These are phyloP conservation scores for Rhododendron simsii DNA, from an alignment of 148 eudicot genomes.

Conservation along the genomic window DNA sequence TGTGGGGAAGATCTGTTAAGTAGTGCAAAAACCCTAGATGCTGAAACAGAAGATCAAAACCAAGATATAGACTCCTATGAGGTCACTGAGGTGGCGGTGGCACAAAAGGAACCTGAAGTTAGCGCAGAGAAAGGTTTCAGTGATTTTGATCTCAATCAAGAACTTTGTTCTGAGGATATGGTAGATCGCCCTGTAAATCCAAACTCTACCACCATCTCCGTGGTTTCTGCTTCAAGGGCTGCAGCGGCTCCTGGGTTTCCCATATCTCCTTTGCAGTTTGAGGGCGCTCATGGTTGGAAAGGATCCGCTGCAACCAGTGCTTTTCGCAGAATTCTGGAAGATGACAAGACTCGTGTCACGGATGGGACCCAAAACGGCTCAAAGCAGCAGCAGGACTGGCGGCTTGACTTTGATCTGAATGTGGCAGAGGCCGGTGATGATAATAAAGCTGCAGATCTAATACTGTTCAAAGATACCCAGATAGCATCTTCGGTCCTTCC, in stretches of 20 bases:
- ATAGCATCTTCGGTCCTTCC: constrained; percentile 24
- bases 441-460: constrained; percentile 24
- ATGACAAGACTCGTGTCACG: constrained; percentile 35
- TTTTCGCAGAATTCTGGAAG: constrained; percentile 52
- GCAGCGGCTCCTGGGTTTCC: constrained; percentile 55
- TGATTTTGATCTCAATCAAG: constrained; percentile 73
- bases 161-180: constrained; percentile 49
- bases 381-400: constrained; percentile 39
- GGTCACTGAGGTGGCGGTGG: constrained; percentile 38
- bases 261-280: constrained; percentile 63
- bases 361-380: constrained; percentile 50
- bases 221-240: constrained; percentile 74
- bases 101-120: constrained; percentile 26
- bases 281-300: constrained; percentile 89
- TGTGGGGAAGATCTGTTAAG: constrained; percentile 18
- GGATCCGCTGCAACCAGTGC: constrained; percentile 96
- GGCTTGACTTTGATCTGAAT: constrained; percentile 74
- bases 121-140: constrained; percentile 30
- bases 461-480: constrained; percentile 24
- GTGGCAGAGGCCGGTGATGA: constrained; percentile 55
- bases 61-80: constrained; percentile 50
- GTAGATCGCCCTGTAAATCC: constrained; percentile 32
- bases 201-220: constrained; percentile 44
- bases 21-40: constrained; percentile 23
- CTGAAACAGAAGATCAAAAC: constrained; percentile 24